These are phyloP conservation scores for Cnidoscolus chayamansa DNA, from an alignment of 441 rosid genomes.

Conservation along the genomic window DNA sequence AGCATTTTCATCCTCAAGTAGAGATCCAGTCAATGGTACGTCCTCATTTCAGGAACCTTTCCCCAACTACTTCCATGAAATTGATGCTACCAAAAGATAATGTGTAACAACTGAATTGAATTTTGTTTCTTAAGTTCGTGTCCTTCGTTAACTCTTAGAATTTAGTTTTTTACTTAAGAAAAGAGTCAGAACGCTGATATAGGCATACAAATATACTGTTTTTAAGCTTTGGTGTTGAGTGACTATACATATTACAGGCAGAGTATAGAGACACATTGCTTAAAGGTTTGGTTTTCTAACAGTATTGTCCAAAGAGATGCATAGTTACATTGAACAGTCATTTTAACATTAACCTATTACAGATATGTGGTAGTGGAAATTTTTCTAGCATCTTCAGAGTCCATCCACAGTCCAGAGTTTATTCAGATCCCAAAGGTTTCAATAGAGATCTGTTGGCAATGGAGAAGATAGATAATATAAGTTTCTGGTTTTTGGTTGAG, in stretches of 20 bases:
- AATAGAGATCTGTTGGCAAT: neutral
- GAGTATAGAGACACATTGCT: neutral
- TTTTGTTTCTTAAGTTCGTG: conserved; percentile 5
- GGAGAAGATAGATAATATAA: neutral
- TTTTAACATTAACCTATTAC: neutral
- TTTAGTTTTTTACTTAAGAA: neutral
- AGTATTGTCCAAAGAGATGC: conserved; percentile 1
- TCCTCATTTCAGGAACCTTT: conserved; percentile 25
- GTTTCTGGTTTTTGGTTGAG: neutral
- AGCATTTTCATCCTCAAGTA: conserved; percentile 62
- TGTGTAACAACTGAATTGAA: conserved; percentile 4
- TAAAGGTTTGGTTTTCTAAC: neutral
- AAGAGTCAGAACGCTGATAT: neutral
- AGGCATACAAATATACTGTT: neutral
- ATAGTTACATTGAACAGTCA: neutral
- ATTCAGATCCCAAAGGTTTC: neutral
- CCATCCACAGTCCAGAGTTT: neutral
- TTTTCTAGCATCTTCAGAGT: neutral
- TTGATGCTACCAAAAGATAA: conserved; percentile 9
- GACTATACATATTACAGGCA: neutral
- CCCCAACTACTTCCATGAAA: neutral
- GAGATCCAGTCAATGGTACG: conserved; percentile 56
- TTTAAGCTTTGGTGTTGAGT: conserved; percentile 6
- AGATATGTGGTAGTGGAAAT: neutral
- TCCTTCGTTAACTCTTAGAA: neutral